phyloP scores from a whole-genome alignment of 352 stramenopile genomes.

The Phytophthora europaea region DNA sequence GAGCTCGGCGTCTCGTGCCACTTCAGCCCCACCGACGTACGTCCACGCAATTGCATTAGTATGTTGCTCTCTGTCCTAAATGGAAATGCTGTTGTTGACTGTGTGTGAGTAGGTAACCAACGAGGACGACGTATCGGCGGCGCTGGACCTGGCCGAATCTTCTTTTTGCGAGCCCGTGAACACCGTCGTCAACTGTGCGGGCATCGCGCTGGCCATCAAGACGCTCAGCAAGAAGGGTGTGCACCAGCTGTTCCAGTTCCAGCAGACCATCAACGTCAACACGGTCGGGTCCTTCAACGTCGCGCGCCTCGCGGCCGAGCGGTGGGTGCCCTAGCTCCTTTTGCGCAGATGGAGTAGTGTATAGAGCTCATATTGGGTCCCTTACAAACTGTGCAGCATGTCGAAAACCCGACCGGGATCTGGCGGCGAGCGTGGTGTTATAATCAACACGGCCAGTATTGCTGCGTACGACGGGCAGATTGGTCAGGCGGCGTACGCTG shows the following conservation, averaged over 20 bases:
- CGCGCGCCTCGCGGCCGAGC: slow-evolving; percentile 93
- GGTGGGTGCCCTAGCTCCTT: slow-evolving; percentile 50
- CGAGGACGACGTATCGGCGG: slow-evolving; percentile 89
- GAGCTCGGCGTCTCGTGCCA: slow-evolving; percentile 84
- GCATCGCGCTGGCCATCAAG: slow-evolving; percentile 94
- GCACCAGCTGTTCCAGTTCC: slow-evolving; percentile 95
- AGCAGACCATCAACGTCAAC: slow-evolving; percentile 97
- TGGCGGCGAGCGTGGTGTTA: slow-evolving; percentile 94
- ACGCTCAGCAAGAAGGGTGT: slow-evolving; percentile 93
- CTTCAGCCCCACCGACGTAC: slow-evolving; percentile 84
- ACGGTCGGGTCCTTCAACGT: slow-evolving; percentile 98
- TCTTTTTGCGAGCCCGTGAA: slow-evolving; percentile 95
- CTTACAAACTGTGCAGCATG: slow-evolving; percentile 73
- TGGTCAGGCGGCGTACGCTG: slow-evolving; percentile 97
- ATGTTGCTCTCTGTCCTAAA: neutral
- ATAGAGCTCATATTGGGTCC: neutral
- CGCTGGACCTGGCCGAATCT: slow-evolving; percentile 93
- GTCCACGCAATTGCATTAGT: neutral
- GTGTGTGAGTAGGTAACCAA: slow-evolving; percentile 86
- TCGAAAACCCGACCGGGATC: slow-evolving; percentile 69
- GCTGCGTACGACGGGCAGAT: slow-evolving; percentile 98
- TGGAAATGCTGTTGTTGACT: neutral
- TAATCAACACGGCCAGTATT: slow-evolving; percentile 99
- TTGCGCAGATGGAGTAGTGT: neutral
- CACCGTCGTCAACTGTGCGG: slow-evolving; percentile 96